These are phyloP conservation scores for Mitragyna speciosa DNA, from an alignment of 257 asterid species.

Conservation along the genomic window DNA sequence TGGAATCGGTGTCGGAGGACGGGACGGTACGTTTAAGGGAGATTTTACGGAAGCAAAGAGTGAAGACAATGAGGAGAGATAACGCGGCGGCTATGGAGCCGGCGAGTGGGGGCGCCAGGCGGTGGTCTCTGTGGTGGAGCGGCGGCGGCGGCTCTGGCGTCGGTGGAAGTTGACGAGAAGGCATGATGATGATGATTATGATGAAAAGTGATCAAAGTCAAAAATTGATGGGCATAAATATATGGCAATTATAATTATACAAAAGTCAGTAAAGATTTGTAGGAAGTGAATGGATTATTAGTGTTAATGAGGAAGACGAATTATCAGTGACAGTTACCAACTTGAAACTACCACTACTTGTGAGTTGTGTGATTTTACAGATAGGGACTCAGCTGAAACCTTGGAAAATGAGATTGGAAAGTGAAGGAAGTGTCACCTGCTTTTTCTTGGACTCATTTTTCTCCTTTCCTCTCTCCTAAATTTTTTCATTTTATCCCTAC, in stretches of 20 bases:
- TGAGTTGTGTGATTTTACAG: neutral
- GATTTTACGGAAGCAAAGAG: slow-evolving; percentile 67
- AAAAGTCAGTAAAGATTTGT: neutral
- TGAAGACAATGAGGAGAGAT: slow-evolving; percentile 50
- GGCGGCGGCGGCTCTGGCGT: slow-evolving; percentile 36
- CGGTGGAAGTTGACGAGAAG: slow-evolving; percentile 63
- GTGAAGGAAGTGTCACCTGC: neutral
- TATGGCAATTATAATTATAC: neutral
- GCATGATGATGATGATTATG: slow-evolving; percentile 45
- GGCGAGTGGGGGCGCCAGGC: slow-evolving; percentile 51
- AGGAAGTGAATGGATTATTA: neutral
- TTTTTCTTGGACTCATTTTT: too few relatives aligned
- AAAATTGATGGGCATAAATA: neutral
- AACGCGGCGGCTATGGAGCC: slow-evolving; percentile 67
- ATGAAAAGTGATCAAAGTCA: neutral
- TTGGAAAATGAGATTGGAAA: neutral
- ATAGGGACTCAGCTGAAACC: neutral
- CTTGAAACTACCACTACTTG: too few relatives aligned
- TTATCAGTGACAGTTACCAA: neutral
- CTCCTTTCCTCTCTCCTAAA: too few relatives aligned
- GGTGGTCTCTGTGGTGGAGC: slow-evolving; percentile 33
- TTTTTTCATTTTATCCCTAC: too few relatives aligned
- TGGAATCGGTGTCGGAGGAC: slow-evolving; percentile 66
- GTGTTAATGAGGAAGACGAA: neutral
- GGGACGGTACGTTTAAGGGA: slow-evolving; percentile 77